A percentile compares a stretch with the other conserved stretches of the same genome.
Conservation (phyloP, 2,329 filamentous ascomycete genomes). For the Cryphonectria japonica region DNA sequence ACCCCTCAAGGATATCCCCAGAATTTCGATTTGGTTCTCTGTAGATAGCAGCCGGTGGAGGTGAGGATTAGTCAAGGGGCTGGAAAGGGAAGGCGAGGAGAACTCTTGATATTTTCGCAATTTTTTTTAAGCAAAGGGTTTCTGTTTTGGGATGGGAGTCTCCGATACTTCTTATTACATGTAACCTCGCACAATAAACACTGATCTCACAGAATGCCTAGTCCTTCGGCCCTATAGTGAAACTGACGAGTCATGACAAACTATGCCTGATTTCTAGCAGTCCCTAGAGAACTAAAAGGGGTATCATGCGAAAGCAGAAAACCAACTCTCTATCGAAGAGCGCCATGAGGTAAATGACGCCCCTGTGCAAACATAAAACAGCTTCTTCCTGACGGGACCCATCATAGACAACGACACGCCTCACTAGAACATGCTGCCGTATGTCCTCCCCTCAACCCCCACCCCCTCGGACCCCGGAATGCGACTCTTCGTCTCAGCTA, state of each 20-base stretch:
- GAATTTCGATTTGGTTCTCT: conserved; percentile 33
- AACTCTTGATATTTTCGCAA: conserved; percentile 18
- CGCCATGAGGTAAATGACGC: not conserved
- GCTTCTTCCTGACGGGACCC: not conserved
- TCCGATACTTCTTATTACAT: not conserved
- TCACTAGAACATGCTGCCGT: not conserved
- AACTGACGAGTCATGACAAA: not conserved
- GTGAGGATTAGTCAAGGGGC: not conserved
- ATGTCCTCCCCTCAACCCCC: not conserved
- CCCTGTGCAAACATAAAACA: not conserved
- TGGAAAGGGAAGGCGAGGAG: conserved; percentile 18
- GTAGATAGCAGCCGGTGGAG: conserved; percentile 33
- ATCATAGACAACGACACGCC: not conserved
- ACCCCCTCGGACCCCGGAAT: no score
- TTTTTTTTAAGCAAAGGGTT: conserved; percentile 11
- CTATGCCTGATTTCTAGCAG: conserved; percentile 1
- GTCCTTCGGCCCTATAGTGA: not conserved
- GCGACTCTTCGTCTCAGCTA: no score
- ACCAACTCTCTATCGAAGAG: not conserved
- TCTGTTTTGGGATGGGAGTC: not conserved
- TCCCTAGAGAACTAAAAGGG: not conserved
- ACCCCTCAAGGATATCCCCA: conserved; percentile 36
- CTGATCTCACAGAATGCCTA: conserved; percentile 13
- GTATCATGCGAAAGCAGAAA: conserved; percentile 1
- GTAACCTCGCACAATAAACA: conserved; percentile 11